Evolutionary conservation across 257 asterid genomes (phyloP).

Genomic region (Lycium barbarum): DNA sequence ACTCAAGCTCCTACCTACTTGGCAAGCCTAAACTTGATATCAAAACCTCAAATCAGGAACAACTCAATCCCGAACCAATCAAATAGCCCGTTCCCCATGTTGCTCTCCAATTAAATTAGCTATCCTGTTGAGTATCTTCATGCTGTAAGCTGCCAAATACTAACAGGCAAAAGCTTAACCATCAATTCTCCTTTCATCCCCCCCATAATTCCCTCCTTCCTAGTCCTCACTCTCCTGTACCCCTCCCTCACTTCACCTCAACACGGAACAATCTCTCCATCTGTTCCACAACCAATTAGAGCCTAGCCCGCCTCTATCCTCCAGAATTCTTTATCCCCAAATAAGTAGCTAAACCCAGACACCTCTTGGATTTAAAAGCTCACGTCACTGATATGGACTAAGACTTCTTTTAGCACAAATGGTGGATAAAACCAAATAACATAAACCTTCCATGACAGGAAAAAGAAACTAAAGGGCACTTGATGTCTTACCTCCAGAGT

Average conservation of each 20-base stretch:
- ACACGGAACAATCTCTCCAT: not conserved
- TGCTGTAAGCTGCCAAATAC: not conserved
- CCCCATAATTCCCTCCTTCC: slow-evolving; percentile 5
- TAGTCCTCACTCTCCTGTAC: not conserved
- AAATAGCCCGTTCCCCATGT: not conserved
- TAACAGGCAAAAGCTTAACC: not conserved
- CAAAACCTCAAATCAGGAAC: slow-evolving; percentile 17
- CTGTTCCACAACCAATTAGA: not conserved
- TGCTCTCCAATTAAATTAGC: not conserved
- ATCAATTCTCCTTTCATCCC: not conserved
- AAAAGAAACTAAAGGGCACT: not conserved
- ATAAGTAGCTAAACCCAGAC: not conserved
- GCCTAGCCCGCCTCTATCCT: not conserved
- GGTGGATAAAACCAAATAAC: not conserved
- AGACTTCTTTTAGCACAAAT: not conserved
- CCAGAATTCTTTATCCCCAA: not conserved
- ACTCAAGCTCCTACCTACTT: not conserved
- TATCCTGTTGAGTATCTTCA: not conserved
- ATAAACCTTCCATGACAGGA: not conserved
- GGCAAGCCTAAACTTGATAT: not conserved
- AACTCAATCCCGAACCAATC: not conserved
- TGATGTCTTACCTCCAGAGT: not conserved
- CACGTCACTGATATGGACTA: not conserved
- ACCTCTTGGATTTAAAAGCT: not conserved
- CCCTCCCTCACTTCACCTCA: not conserved